These are phyloP conservation scores for Uronychia setigera DNA, from an alignment of 73 alveolate genomes.

Conservation along the genomic window DNA sequence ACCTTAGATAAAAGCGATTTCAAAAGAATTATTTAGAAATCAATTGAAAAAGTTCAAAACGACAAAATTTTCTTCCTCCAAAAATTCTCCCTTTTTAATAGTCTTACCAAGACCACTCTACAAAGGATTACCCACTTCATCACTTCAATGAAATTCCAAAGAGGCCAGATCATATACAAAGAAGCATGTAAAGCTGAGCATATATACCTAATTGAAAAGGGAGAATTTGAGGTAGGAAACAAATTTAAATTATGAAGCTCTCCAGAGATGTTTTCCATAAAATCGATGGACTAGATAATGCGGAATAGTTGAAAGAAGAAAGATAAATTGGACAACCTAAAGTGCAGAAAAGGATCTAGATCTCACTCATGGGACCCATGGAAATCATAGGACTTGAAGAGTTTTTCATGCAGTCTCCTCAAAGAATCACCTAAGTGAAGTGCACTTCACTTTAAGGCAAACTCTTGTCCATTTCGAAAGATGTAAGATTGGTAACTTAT, in stretches of 20 bases:
- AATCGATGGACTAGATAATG: neutral
- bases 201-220: constrained; percentile 8
- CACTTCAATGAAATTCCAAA: neutral
- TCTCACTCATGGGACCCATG: neutral
- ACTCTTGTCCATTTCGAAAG: neutral
- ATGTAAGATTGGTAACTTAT: neutral
- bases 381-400: neutral
- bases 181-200: neutral
- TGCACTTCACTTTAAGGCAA: neutral
- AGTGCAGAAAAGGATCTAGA: neutral
- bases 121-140: neutral
- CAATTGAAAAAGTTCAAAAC: neutral
- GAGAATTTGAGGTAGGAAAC: constrained; percentile 11
- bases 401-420: neutral
- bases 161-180: constrained; percentile 12
- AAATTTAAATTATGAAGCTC: neutral
- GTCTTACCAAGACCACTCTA: neutral
- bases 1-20: constrained; percentile 49
- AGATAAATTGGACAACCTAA: neutral
- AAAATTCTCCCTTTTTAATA: constrained; percentile 3
- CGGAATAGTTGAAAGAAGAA: neutral
- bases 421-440: neutral
- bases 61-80: constrained; percentile 25
- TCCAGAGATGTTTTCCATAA: neutral
- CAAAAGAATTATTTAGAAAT: constrained; percentile 38